Percentiles rank a stretch among this genome's conserved stretches.
phyloP scores from a whole-genome alignment of 129 eudicot species.

The Centrapalus pauciflorus region DNA sequence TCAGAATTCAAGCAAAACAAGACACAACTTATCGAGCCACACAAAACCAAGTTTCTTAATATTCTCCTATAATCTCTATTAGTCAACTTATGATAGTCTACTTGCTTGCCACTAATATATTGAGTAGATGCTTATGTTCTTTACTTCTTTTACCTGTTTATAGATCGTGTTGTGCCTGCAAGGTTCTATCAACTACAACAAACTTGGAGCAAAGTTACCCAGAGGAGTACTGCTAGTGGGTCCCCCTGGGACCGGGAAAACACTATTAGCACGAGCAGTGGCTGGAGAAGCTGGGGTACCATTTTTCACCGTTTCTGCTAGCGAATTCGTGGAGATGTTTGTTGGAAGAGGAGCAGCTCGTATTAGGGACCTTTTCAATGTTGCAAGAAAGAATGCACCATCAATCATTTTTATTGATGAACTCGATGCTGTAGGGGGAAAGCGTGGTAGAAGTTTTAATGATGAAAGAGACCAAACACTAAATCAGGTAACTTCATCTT shows the following conservation, averaged over 20 bases:
- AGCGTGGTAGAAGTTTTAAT: conserved; percentile 97
- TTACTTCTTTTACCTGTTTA: conserved; percentile 24
- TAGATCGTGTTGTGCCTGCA: conserved; percentile 85
- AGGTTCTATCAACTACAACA: conserved; percentile 85
- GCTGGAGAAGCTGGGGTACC: conserved; percentile 99
- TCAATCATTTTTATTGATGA: conserved; percentile 96
- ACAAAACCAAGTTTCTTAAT: too few relatives aligned
- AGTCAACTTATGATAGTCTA: not conserved
- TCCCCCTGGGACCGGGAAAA: conserved; percentile 97
- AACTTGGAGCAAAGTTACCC: conserved; percentile 89
- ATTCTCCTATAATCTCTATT: too few relatives aligned
- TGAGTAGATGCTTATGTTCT: not conserved
- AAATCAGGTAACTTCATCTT: conserved; percentile 65
- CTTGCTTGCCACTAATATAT: not conserved
- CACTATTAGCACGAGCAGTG: conserved; percentile 95
- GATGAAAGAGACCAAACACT: conserved; percentile 98
- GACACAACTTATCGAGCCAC: not conserved
- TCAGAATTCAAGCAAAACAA: not conserved
- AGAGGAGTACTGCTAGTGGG: conserved; percentile 96
- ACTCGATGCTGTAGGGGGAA: conserved; percentile 98
- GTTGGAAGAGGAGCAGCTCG: conserved; percentile 99
- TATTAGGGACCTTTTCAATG: conserved; percentile 85
- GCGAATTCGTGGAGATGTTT: conserved; percentile 97
- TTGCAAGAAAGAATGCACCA: conserved; percentile 86
- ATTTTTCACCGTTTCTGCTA: conserved; percentile 91